phyloP scores from a whole-genome alignment of 1,284 basidiomycete species.

The Trichosporon coremiiforme region DNA sequence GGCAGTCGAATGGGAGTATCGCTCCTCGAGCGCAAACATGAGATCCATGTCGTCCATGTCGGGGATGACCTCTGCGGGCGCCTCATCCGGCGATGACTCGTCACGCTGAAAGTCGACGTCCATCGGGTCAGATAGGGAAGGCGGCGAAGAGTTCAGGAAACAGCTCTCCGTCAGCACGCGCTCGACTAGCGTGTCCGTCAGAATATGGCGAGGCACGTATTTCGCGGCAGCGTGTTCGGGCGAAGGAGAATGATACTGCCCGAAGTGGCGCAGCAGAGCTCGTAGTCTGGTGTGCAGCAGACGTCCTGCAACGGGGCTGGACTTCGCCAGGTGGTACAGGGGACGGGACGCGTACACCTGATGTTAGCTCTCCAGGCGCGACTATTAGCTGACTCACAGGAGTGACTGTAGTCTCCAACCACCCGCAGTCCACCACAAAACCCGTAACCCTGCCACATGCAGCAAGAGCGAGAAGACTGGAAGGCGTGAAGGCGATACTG shows the following conservation, averaged over 20 bases:
- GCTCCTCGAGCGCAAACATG: slow-evolving; percentile 25
- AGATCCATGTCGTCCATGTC: slow-evolving; percentile 29
- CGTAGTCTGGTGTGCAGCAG: slow-evolving; percentile 74
- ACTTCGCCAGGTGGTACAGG: slow-evolving; percentile 73
- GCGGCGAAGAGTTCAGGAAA: slow-evolving; percentile 36
- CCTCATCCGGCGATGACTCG: background rate
- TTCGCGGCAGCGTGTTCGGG: background rate
- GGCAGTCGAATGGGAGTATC: slow-evolving; percentile 34
- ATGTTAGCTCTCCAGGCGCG: slow-evolving; percentile 10
- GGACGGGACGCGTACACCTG: slow-evolving; percentile 88
- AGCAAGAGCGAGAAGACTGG: slow-evolving; percentile 79
- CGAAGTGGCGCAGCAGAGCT: slow-evolving; percentile 75
- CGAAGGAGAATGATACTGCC: slow-evolving; percentile 36
- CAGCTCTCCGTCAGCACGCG: slow-evolving; percentile 50
- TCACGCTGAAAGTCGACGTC: background rate
- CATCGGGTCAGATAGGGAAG: background rate
- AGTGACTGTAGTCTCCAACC: slow-evolving; percentile 82
- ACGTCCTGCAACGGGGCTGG: slow-evolving; percentile 78
- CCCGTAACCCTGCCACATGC: slow-evolving; percentile 86
- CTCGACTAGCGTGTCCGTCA: slow-evolving; percentile 43
- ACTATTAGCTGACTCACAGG: slow-evolving; percentile 69
- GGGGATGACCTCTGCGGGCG: slow-evolving; percentile 16
- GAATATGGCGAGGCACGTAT: slow-evolving; percentile 24
- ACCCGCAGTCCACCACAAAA: slow-evolving; percentile 87
- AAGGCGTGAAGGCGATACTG: slow-evolving; percentile 86